Evolutionary conservation across 2,329 filamentous ascomycete species (phyloP).

Genomic region (Thermothelomyces thermophilus): DNA sequence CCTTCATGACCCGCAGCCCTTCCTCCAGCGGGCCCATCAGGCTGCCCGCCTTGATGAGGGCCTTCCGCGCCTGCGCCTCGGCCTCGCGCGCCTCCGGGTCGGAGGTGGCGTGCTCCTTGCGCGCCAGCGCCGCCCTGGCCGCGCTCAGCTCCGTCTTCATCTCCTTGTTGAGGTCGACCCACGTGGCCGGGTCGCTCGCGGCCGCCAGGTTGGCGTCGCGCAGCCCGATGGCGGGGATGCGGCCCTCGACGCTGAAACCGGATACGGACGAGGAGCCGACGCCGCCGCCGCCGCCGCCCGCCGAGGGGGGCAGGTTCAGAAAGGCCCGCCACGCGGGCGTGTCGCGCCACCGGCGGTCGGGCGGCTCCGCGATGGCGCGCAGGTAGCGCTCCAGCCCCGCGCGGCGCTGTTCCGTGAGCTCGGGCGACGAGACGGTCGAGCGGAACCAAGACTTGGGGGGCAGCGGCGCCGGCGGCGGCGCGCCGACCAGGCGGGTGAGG

Average conservation of each 20-base stretch:
- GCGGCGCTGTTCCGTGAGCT: slow-evolving; percentile 66
- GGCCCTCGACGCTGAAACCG: slow-evolving; percentile 24
- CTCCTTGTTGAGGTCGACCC: slow-evolving; percentile 70
- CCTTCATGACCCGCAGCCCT: slow-evolving; percentile 53
- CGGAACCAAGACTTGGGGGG: slow-evolving; percentile 73
- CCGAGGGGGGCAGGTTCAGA: slow-evolving; percentile 54
- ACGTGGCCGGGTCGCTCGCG: slow-evolving; percentile 57
- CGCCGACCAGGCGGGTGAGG: slow-evolving; percentile 53
- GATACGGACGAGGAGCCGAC: slow-evolving; percentile 16
- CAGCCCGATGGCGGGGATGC: slow-evolving; percentile 32
- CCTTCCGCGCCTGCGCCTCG: slow-evolving; percentile 66
- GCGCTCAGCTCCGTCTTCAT: slow-evolving; percentile 71
- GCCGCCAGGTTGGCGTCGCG: slow-evolving; percentile 35
- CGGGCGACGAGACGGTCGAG: slow-evolving; percentile 61
- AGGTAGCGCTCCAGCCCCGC: slow-evolving; percentile 64
- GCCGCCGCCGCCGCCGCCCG: slow-evolving; percentile 22
- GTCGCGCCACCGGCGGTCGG: slow-evolving; percentile 71
- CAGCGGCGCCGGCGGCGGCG: slow-evolving; percentile 59
- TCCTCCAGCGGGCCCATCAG: slow-evolving; percentile 59
- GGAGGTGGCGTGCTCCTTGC: slow-evolving; percentile 55
- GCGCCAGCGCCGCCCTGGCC: slow-evolving; percentile 57
- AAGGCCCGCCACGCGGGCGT: slow-evolving; percentile 67
- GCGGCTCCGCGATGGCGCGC: slow-evolving; percentile 61
- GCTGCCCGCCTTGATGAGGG: slow-evolving; percentile 61
- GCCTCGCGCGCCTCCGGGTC: slow-evolving; percentile 45